Conservation (phyloP, 2,329 filamentous ascomycete genomes). For the Alternaria consortialis region DNA sequence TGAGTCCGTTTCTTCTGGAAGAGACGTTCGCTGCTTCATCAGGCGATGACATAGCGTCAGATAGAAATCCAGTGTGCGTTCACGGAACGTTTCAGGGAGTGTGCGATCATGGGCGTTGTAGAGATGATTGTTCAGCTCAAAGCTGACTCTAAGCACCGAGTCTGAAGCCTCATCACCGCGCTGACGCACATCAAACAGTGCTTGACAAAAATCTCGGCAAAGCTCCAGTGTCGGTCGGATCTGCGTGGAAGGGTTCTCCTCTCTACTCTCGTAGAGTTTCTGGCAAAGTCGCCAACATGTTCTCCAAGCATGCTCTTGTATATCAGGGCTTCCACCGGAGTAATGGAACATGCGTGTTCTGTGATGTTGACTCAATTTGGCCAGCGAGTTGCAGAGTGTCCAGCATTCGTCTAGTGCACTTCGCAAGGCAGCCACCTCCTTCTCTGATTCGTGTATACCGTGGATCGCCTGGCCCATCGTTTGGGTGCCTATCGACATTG, state of each 20-base stretch:
- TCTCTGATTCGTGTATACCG: conserved; percentile 66
- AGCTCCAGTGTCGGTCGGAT: conserved; percentile 81
- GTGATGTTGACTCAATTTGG: conserved; percentile 83
- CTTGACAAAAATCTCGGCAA: conserved; percentile 90
- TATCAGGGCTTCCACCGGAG: conserved; percentile 72
- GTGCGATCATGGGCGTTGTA: conserved; percentile 90
- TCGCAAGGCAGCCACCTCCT: conserved; percentile 73
- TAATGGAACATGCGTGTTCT: conserved; percentile 80
- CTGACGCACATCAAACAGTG: conserved; percentile 84
- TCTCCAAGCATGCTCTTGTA: conserved; percentile 90
- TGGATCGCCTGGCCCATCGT: conserved; percentile 63
- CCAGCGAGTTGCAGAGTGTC: conserved; percentile 91
- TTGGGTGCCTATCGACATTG: conserved; percentile 39
- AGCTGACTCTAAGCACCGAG: conserved; percentile 88
- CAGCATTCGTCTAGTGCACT: conserved; percentile 87
- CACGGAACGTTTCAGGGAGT: conserved; percentile 84
- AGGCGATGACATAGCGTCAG: conserved; percentile 90
- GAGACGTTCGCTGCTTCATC: conserved; percentile 89
- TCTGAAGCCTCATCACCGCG: conserved; percentile 81
- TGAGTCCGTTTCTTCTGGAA: conserved; percentile 83
- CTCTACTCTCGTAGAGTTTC: conserved; percentile 81
- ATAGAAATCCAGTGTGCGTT: conserved; percentile 92
- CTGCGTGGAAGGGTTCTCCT: conserved; percentile 73
- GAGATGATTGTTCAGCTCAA: conserved; percentile 93
- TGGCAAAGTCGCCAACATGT: conserved; percentile 94